Conservation (phyloP, 73 alveolate species). For the Paramecium biaurelia region DNA sequence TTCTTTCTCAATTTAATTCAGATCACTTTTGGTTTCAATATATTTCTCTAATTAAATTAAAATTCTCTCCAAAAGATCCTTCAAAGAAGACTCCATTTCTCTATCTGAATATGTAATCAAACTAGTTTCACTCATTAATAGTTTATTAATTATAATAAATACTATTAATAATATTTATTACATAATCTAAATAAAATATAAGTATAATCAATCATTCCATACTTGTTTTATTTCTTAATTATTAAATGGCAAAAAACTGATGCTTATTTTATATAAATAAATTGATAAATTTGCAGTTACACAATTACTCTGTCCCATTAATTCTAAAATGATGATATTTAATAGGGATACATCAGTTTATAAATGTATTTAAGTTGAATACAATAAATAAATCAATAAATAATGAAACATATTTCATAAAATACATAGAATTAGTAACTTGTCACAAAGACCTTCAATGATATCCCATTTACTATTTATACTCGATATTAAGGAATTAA, state of each 20-base stretch:
- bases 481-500: constrained; percentile 48
- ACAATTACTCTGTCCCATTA: background rate
- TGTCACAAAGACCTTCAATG: background rate
- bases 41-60: background rate
- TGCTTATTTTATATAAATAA: background rate
- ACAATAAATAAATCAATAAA: background rate
- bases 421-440: constrained; percentile 21
- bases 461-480: constrained; percentile 21
- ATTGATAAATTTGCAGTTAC: background rate
- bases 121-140: background rate
- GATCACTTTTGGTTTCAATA: constrained; percentile 44
- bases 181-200: no score
- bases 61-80: constrained; percentile 42
- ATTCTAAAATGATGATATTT: background rate
- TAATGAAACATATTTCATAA: constrained; percentile 16
- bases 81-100: background rate
- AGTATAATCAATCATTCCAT: no score
- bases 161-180: background rate
- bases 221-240: background rate
- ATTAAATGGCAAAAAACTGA: background rate
- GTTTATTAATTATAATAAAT: background rate
- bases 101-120: background rate
- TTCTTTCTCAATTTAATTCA: constrained; percentile 10
- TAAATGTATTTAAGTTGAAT: background rate
- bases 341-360: background rate